These are phyloP conservation scores for Myxozyma kluyveri DNA, from an alignment of 805 yeast species.

Conservation along the genomic window DNA sequence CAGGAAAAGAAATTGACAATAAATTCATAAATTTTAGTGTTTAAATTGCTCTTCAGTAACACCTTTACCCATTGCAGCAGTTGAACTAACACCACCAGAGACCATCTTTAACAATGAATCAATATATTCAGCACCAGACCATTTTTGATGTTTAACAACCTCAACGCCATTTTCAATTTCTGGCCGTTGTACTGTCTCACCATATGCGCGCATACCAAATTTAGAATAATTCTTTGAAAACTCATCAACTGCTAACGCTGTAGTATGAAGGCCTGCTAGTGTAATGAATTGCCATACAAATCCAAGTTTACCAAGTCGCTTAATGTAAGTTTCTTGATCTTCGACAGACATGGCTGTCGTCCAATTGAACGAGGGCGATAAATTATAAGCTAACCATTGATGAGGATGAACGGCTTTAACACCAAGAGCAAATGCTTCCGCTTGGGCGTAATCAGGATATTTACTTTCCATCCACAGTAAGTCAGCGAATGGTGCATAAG, in stretches of 20 bases:
- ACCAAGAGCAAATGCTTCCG: slow-evolving; percentile 91
- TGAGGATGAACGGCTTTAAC: slow-evolving; percentile 76
- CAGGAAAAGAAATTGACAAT: background rate
- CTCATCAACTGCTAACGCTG: slow-evolving; percentile 84
- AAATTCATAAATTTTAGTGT: slow-evolving; percentile 13
- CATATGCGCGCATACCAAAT: slow-evolving; percentile 95
- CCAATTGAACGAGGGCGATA: slow-evolving; percentile 98
- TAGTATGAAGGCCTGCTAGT: slow-evolving; percentile 93
- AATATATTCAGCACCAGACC: slow-evolving; percentile 98
- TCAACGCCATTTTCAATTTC: slow-evolving; percentile 89
- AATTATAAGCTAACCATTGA: slow-evolving; percentile 95
- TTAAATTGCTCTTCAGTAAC: slow-evolving; percentile 96
- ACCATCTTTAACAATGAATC: slow-evolving; percentile 86
- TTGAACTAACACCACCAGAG: slow-evolving; percentile 89
- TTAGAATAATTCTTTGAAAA: slow-evolving; percentile 75
- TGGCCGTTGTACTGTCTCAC: slow-evolving; percentile 76
- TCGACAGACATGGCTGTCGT: slow-evolving; percentile 82
- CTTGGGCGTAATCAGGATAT: slow-evolving; percentile 89
- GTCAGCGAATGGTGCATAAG: slow-evolving; percentile 92
- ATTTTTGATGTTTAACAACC: slow-evolving; percentile 95
- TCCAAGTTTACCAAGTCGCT: slow-evolving; percentile 81
- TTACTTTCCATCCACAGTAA: slow-evolving; percentile 98
- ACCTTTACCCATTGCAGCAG: slow-evolving; percentile 98
- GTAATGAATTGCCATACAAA: slow-evolving; percentile 98
- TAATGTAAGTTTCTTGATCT: slow-evolving; percentile 88